These are phyloP conservation scores for Aspergillus sp. DNA, from an alignment of 2,329 filamentous ascomycete species.

Conservation along the genomic window DNA sequence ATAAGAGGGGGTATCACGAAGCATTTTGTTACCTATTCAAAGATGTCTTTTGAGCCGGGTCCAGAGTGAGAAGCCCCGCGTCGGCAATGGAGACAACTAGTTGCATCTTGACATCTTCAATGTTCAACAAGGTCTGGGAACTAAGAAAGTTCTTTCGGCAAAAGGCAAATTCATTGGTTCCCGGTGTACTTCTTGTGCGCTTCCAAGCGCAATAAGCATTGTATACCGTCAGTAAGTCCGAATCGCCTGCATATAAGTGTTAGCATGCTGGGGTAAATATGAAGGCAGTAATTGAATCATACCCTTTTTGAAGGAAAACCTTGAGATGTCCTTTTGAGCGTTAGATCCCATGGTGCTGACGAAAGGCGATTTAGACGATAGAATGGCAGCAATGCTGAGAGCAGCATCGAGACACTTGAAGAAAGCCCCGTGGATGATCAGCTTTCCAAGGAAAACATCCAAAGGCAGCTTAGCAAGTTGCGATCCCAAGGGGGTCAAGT, in stretches of 20 bases:
- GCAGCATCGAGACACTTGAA: slow-evolving; percentile 91
- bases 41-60: slow-evolving; percentile 64
- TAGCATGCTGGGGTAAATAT: neutral
- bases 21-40: slow-evolving; percentile 54
- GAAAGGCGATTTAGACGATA: slow-evolving; percentile 94
- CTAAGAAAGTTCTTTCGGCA: slow-evolving; percentile 93
- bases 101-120: slow-evolving; percentile 93
- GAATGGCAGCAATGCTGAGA: slow-evolving; percentile 83
- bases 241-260: slow-evolving; percentile 56
- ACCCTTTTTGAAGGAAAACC: slow-evolving; percentile 71
- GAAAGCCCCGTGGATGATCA: slow-evolving; percentile 78
- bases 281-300: neutral
- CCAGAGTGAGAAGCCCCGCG: slow-evolving; percentile 73
- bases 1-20: neutral
- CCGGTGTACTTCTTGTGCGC: slow-evolving; percentile 66
- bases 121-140: slow-evolving; percentile 80
- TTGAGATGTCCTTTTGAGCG: slow-evolving; percentile 73
- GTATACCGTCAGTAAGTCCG: slow-evolving; percentile 86
- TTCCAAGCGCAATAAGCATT: slow-evolving; percentile 92
- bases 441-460: slow-evolving; percentile 90
- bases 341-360: slow-evolving; percentile 79
- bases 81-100: slow-evolving; percentile 80
- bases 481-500: slow-evolving; percentile 77
- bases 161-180: slow-evolving; percentile 76
- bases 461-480: slow-evolving; percentile 85